A percentile compares a stretch with the other conserved stretches of the same genome.
These are phyloP conservation scores for Rhododendron simsii DNA, from an alignment of 148 eudicot species.

Conservation along the genomic window DNA sequence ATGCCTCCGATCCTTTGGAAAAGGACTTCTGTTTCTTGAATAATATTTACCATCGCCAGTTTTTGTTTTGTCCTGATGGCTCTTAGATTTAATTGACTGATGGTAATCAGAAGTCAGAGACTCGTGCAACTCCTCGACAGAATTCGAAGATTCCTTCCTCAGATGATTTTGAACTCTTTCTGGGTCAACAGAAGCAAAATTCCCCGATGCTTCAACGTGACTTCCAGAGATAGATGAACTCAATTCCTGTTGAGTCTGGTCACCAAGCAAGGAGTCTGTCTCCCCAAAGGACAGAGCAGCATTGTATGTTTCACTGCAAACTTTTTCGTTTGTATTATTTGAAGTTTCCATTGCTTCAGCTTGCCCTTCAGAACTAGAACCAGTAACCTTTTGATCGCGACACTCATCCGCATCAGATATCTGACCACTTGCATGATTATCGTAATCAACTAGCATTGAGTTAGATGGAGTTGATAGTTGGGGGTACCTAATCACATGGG, in stretches of 20 bases:
- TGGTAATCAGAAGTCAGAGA: conserved; percentile 12
- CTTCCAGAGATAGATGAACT: conserved; percentile 13
- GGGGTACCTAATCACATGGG: conserved; percentile 14
- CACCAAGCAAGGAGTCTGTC: conserved; percentile 13
- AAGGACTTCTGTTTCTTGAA: conserved; percentile 16
- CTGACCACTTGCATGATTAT: conserved; percentile 18
- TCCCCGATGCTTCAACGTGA: not conserved
- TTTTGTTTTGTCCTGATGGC: conserved; percentile 8
- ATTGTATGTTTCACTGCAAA: conserved; percentile 3
- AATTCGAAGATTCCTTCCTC: conserved; percentile 6
- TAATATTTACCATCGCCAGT: not conserved
- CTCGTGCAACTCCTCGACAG: conserved; percentile 2
- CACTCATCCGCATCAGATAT: conserved; percentile 15
- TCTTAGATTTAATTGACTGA: conserved; percentile 12
- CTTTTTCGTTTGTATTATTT: conserved; percentile 8
- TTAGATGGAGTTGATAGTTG: conserved; percentile 2
- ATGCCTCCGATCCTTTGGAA: not conserved
- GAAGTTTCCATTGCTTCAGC: conserved; percentile 18
- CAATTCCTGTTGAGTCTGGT: conserved; percentile 3
- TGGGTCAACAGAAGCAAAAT: conserved; percentile 4
- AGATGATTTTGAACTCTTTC: conserved; percentile 7
- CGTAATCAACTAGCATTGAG: conserved; percentile 10
- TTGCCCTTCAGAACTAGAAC: conserved; percentile 16
- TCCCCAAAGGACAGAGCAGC: conserved; percentile 6
- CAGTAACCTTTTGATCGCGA: not conserved